Conservation (phyloP, 192 early-diverging fungal species). For the Jimgerdemannia flammicorona region DNA sequence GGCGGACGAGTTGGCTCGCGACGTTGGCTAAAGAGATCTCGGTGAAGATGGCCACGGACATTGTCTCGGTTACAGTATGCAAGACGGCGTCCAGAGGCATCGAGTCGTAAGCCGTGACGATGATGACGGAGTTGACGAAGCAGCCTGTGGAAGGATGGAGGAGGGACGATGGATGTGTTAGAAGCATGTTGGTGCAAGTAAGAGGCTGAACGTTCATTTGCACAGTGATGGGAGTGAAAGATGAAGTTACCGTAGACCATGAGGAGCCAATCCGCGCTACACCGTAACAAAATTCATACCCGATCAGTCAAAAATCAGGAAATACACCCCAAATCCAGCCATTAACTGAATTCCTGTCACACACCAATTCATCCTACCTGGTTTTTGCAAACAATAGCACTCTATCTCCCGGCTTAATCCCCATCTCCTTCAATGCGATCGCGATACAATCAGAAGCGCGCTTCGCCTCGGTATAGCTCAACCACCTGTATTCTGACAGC, state of each 20-base stretch:
- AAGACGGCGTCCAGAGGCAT: slow-evolving; percentile 71
- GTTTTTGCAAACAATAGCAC: slow-evolving; percentile 47
- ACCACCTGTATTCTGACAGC: slow-evolving; percentile 64
- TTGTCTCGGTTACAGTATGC: slow-evolving; percentile 54
- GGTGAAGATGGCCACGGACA: slow-evolving; percentile 39
- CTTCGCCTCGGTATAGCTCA: slow-evolving; percentile 57
- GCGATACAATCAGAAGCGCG: slow-evolving; percentile 39
- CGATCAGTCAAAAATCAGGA: not conserved
- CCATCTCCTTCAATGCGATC: slow-evolving; percentile 48
- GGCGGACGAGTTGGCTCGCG: slow-evolving; percentile 26
- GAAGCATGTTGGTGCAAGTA: not conserved
- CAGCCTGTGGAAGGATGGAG: slow-evolving; percentile 11
- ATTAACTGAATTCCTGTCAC: not conserved
- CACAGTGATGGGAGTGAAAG: not conserved
- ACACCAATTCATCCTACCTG: slow-evolving; percentile 21
- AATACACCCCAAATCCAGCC: not conserved
- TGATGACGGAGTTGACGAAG: slow-evolving; percentile 56
- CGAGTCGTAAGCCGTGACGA: slow-evolving; percentile 75
- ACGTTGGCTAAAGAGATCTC: slow-evolving; percentile 22
- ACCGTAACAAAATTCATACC: too few species aligned
- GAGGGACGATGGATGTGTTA: not conserved
- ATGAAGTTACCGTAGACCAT: slow-evolving; percentile 24
- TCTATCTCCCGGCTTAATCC: slow-evolving; percentile 37
- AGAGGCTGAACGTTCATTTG: not conserved
- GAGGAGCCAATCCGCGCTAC: slow-evolving; percentile 32